Percentiles rank a stretch among this genome's conserved stretches.
Evolutionary conservation across 495 filamentous ascomycete species (phyloP).

Genomic region (Aspergillus avenaceus): DNA sequence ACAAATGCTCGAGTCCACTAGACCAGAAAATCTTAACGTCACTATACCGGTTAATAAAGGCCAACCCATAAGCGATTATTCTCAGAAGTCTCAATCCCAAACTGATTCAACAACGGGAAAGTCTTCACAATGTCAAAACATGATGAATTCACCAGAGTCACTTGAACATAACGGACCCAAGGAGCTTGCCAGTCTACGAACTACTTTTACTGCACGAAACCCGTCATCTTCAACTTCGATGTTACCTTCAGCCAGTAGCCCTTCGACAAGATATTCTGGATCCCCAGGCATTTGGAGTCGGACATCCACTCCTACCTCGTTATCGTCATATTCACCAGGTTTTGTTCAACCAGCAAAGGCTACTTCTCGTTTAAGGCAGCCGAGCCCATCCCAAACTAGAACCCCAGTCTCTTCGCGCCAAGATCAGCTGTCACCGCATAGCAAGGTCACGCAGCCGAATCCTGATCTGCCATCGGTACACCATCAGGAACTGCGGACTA

Average conservation of each 20-base stretch:
- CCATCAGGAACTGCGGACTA: conserved; percentile 10
- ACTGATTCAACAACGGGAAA: conserved; percentile 1
- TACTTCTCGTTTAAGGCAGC: conserved; percentile 54
- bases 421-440: conserved; percentile 47
- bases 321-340: conserved; percentile 92
- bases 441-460: conserved; percentile 59
- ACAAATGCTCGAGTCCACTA: neutral
- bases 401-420: conserved; percentile 56
- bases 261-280: conserved; percentile 90
- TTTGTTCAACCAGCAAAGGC: conserved; percentile 59
- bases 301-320: conserved; percentile 90
- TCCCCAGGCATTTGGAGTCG: conserved; percentile 87
- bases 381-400: conserved; percentile 60
- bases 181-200: conserved; percentile 43
- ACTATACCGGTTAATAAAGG: conserved; percentile 27
- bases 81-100: conserved; percentile 1
- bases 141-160: conserved; percentile 12
- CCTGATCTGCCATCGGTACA: conserved; percentile 36
- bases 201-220: conserved; percentile 50
- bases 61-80: conserved; percentile 8
- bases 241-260: conserved; percentile 69
- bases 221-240: conserved; percentile 63
- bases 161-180: conserved; percentile 27
- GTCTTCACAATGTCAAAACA: conserved; percentile 12
- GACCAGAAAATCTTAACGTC: conserved; percentile 30